Evolutionary conservation across 164 flowering plant species (phyloP).

Genomic region (Chimonanthus salicifolius): DNA sequence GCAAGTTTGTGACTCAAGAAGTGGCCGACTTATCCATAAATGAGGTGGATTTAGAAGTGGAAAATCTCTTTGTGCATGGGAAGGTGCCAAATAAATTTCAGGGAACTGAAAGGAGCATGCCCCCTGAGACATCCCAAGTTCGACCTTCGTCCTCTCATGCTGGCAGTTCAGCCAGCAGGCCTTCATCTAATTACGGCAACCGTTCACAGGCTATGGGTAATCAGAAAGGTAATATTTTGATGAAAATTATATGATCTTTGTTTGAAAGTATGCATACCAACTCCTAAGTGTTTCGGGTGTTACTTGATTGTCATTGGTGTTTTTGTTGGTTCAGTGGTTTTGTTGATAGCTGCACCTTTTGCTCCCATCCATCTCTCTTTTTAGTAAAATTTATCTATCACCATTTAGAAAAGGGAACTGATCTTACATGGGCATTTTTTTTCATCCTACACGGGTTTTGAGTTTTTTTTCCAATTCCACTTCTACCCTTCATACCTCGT

Average conservation of each 20-base stretch:
- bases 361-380: too few species aligned
- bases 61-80: conserved; percentile 28
- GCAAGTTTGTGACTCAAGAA: conserved; percentile 9
- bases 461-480: too few species aligned
- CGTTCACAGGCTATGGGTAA: conserved; percentile 44
- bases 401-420: too few species aligned
- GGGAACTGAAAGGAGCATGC: conserved; percentile 40
- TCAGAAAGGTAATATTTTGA: conserved; percentile 29
- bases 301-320: too few species aligned
- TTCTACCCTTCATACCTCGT: too few species aligned
- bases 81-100: conserved; percentile 33
- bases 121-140: conserved; percentile 34
- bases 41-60: conserved; percentile 30
- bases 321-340: too few species aligned
- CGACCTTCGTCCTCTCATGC: conserved; percentile 28
- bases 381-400: too few species aligned
- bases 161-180: conserved; percentile 40
- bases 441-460: too few species aligned
- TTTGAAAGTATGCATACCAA: neutral
- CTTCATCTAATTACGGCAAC: conserved; percentile 58
- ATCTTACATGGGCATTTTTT: too few species aligned
- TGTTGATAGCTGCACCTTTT: too few species aligned
- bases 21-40: conserved; percentile 14
- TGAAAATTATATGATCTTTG: neutral
- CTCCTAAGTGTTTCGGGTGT: neutral